Base-by-base conservation (phyloP, 192 early-diverging fungal genomes). In the Mortierella antarctica region DNA sequence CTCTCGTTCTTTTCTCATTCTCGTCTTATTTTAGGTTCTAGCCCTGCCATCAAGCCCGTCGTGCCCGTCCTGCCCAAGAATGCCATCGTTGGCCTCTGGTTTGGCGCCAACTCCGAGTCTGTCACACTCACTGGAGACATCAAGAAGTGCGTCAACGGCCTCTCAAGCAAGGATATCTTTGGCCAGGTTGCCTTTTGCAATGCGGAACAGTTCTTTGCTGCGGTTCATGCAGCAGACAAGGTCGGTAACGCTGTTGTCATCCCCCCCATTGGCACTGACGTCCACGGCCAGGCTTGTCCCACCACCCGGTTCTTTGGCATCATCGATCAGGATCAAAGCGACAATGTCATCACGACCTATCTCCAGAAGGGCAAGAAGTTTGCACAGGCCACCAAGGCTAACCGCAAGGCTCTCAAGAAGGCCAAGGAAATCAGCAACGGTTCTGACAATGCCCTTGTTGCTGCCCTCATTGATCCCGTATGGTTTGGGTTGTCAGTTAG, bases 261-360 rank as follows among this genome's bases (percentile, higher is more conserved):
- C 47, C 73, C 73, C 15, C 66, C 54, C 2, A 12, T 76, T 7
- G 73, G 73, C 12, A 62, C 7, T 0, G 73, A 76, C 21, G 20
- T 64, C 52, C 66, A 76, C 55, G 73, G 73, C 17, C 13, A 69
- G 12, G 39, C 65, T 13, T 76, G 73, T 31, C 73, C 73, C 8
- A 69, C 73, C 3, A 76, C 73, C 11, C 66, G 73, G 14, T 20
- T 39, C 51, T 76, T 69, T 53, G 73, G 73, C 31, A 76, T 76
- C 40, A 64, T 76, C 51, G 73, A 76, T 44, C 73, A 76, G 60
- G 73, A 76, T 21, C 73, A 76, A 53, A 66, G 63, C 44, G 73
- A 76, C 13, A 76, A 76, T 51, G 73, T 76, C 39, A 52, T 76
- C 55, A 76, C 73, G 50, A 76, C 73, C 20, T 76, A 76, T 21